Evolutionary conservation across 345 rosid species (phyloP).

Genomic region (Heritiera fomes): DNA sequence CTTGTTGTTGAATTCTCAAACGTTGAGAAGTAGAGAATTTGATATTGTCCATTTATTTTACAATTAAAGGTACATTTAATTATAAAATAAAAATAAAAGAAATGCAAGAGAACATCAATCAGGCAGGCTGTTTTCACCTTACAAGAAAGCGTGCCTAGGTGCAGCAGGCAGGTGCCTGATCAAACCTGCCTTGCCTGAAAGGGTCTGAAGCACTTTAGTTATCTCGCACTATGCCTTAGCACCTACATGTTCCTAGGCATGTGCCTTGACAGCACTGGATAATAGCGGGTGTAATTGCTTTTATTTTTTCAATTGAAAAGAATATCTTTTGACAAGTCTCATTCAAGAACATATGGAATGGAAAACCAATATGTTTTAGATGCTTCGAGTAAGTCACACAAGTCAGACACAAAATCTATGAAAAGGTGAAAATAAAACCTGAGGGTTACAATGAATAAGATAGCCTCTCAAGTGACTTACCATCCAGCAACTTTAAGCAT

Average conservation of each 20-base stretch:
- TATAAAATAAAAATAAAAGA: not conserved
- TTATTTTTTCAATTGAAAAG: not conserved
- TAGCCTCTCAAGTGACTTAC: not conserved
- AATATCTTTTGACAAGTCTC: not conserved
- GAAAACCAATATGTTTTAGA: not conserved
- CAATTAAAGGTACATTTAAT: not conserved
- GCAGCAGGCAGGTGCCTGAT: not conserved
- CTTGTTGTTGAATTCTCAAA: too few relatives aligned
- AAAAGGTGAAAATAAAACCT: not conserved
- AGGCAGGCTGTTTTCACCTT: not conserved
- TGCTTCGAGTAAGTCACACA: not conserved
- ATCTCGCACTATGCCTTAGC: not conserved
- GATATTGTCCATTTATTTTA: not conserved
- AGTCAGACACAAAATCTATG: not conserved
- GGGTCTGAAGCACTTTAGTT: slow-evolving; percentile 49
- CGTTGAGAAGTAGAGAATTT: too few relatives aligned
- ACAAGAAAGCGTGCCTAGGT: too few relatives aligned
- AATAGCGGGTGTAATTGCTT: not conserved
- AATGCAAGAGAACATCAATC: not conserved
- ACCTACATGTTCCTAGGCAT: not conserved
- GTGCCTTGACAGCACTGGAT: not conserved
- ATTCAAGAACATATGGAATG: not conserved
- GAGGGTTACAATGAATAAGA: not conserved
- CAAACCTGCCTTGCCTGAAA: slow-evolving; percentile 46
- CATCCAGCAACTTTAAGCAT: not conserved